Base-by-base conservation (phyloP, 1,139 yeast genomes). In the Kodamaea arcana region DNA sequence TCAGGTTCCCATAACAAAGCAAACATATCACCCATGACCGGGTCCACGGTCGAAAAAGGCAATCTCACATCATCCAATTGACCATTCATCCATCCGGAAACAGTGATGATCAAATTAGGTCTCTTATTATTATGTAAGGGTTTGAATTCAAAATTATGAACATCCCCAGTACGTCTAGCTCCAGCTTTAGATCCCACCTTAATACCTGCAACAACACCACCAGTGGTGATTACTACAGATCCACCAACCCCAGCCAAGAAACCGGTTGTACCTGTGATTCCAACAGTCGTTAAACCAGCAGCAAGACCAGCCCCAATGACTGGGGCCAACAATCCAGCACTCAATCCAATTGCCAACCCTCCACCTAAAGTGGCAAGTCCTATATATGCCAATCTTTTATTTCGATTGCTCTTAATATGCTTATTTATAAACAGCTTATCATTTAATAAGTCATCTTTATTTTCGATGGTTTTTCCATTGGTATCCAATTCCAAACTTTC, bases 351-450 rank as follows among this genome's bases (percentile, higher is more conserved):
- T 2, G 94, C 95, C 21, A 94, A 67, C 0, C 96, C 90, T 1
- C 99, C 99, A 12, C 98, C 97, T n/a, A 90, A 71, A 3, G 97
- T 92, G 0, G 98, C 99, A 37, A 94, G 64, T 0, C 98, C 98
- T 44, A 94, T 87, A 52, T 86, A 87, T 39, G 90, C 83, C 56
- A 86, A 66, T 50, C 92, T 81, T 51, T 73, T 81, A 42, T 74
- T 76, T 44, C 72, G 72, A 31, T 82, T 78, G 47, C 68, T 72
- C 50, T 77, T 83, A 25, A 86, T 73, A 45, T 94, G 77, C 31
- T 72, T 72, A 34, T 83, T 83, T 52, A 85, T 73, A 41, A 86
- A 74, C 43, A 79, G 80, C 15, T 70, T 65, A 51, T 90, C 96
- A 43, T 80, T 77, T 77, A 95, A 76, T 7, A 76, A 73, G 50